A percentile compares a stretch with the other conserved stretches of the same genome.
These are phyloP conservation scores for Stereum hirsutum DNA, from an alignment of 1,284 basidiomycete genomes.

Conservation along the genomic window DNA sequence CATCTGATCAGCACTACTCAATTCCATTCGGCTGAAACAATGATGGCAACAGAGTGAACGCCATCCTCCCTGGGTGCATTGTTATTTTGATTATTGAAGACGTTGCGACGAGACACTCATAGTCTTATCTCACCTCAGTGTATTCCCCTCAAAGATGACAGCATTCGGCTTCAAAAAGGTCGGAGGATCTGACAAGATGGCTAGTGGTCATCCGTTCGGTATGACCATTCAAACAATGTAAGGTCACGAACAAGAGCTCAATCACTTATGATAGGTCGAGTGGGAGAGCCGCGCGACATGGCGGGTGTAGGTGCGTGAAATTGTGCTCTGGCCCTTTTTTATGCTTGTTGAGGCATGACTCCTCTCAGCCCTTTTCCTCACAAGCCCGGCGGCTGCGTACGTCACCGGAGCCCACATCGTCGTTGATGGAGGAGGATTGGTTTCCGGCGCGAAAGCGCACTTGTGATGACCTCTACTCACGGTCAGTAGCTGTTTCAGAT, in stretches of 20 bases:
- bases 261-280: slow-evolving; percentile 37
- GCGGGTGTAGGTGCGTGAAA: slow-evolving; percentile 47
- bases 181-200: slow-evolving; percentile 42
- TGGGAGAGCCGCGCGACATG: slow-evolving; percentile 63
- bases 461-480: no score
- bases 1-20: neutral
- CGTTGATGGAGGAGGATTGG: slow-evolving; percentile 11
- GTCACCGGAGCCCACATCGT: slow-evolving; percentile 11
- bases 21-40: no score
- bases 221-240: slow-evolving; percentile 9
- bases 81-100: neutral
- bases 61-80: slow-evolving; percentile 67
- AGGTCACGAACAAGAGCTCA: neutral
- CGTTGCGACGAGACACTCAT: slow-evolving; percentile 1
- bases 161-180: slow-evolving; percentile 58
- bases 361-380: slow-evolving; percentile 11
- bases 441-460: slow-evolving; percentile 6
- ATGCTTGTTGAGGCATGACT: neutral
- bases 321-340: neutral
- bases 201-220: slow-evolving; percentile 53
- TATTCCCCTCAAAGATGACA: slow-evolving; percentile 88
- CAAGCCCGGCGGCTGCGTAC: slow-evolving; percentile 10
- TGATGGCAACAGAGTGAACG: slow-evolving; percentile 57
- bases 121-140: slow-evolving; percentile 24
- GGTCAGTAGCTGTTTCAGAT: no score